These are phyloP conservation scores for Hansenula sp. DNA, from an alignment of 1,139 yeast genomes.

Conservation along the genomic window DNA sequence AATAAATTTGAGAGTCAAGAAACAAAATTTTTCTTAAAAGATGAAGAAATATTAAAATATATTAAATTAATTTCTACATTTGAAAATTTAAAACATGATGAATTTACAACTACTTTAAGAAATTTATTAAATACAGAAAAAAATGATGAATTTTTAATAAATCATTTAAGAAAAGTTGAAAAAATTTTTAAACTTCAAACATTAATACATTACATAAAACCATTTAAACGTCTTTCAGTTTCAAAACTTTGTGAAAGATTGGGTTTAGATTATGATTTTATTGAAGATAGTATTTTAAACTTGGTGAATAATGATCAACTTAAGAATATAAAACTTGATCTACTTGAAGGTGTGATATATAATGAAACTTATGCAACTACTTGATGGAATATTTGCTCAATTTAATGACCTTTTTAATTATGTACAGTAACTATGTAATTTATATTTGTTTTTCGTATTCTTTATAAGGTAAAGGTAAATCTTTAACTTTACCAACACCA, in stretches of 20 bases:
- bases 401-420: no score
- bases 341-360: constrained; percentile 27
- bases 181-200: constrained; percentile 29
- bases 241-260: constrained; percentile 26
- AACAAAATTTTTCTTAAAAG: constrained; percentile 36
- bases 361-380: constrained; percentile 8
- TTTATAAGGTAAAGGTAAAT: constrained; percentile 4
- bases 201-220: constrained; percentile 31
- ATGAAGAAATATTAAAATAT: constrained; percentile 32
- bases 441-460: background rate
- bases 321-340: constrained; percentile 40
- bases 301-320: constrained; percentile 44
- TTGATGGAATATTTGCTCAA: background rate
- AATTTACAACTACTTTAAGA: constrained; percentile 26
- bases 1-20: constrained; percentile 38
- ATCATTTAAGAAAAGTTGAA: constrained; percentile 27
- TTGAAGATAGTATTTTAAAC: constrained; percentile 37
- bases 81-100: constrained; percentile 30
- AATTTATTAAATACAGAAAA: constrained; percentile 22
- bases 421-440: background rate
- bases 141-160: constrained; percentile 24
- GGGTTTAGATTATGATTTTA: constrained; percentile 22
- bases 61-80: constrained; percentile 33
- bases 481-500: constrained; percentile 20
- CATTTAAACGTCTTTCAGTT: constrained; percentile 33